Percentiles rank a stretch among this genome's conserved stretches.
Evolutionary conservation across 2,329 filamentous ascomycete genomes (phyloP).

Genomic region (Dryadomyces quercivorus): DNA sequence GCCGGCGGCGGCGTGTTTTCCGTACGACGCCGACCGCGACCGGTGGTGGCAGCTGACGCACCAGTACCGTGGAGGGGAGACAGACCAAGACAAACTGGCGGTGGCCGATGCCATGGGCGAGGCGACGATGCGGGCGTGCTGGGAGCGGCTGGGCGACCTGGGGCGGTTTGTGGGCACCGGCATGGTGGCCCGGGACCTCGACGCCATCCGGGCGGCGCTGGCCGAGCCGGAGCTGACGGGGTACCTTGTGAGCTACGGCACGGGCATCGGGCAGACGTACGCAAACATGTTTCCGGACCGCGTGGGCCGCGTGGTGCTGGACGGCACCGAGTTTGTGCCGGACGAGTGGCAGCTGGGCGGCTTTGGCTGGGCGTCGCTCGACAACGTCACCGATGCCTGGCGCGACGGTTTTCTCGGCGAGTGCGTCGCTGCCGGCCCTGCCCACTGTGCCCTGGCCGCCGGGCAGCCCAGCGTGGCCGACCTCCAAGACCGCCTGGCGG

Average conservation of each 20-base stretch:
- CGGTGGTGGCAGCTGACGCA: constrained; percentile 29
- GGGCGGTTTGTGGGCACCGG: constrained; percentile 33
- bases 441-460: constrained; percentile 29
- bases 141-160: constrained; percentile 29
- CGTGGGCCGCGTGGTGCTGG: constrained; percentile 35
- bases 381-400: constrained; percentile 37
- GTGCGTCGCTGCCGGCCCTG: constrained; percentile 33
- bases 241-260: constrained; percentile 39
- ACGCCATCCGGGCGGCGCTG: constrained; percentile 32
- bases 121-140: constrained; percentile 30
- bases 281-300: constrained; percentile 36
- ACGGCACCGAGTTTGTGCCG: constrained; percentile 34
- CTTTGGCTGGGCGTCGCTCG: constrained; percentile 33
- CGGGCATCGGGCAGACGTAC: constrained; percentile 38
- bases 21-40: constrained; percentile 31
- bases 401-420: constrained; percentile 37
- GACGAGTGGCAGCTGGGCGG: constrained; percentile 33
- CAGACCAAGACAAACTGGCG: constrained; percentile 24
- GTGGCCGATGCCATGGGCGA: constrained; percentile 33
- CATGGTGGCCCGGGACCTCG: constrained; percentile 34
- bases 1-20: constrained; percentile 33
- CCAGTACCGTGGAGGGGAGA: constrained; percentile 28
- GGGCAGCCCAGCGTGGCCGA: constrained; percentile 13
- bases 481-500: constrained; percentile 27
- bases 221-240: constrained; percentile 34